phyloP scores from a whole-genome alignment of 1,284 basidiomycete genomes.

The Trichosporon faecale region DNA sequence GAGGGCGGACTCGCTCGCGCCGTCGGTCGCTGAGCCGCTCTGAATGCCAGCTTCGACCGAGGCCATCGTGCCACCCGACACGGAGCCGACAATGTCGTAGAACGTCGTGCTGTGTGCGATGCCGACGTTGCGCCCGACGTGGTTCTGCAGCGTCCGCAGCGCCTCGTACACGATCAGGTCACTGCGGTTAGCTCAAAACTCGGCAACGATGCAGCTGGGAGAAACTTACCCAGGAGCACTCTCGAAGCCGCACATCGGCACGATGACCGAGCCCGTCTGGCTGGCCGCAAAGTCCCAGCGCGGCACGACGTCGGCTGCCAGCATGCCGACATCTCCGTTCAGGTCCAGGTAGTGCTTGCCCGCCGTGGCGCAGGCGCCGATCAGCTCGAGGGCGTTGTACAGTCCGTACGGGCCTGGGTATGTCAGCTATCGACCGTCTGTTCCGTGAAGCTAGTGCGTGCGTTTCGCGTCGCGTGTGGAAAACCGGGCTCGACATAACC shows the following conservation, averaged over 20 bases:
- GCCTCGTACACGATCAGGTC: conserved; percentile 64
- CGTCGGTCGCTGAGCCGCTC: conserved; percentile 47
- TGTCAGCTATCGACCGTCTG: background rate
- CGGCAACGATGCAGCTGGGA: background rate
- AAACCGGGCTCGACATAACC: background rate
- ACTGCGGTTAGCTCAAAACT: conserved; percentile 17
- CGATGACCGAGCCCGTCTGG: conserved; percentile 64
- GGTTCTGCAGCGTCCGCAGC: conserved; percentile 52
- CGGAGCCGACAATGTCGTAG: conserved; percentile 56
- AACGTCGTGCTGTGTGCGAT: conserved; percentile 56
- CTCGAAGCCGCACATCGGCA: conserved; percentile 69
- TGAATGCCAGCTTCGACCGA: conserved; percentile 54
- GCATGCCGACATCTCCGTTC: conserved; percentile 59
- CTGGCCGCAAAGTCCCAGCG: conserved; percentile 65
- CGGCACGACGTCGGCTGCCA: conserved; percentile 56
- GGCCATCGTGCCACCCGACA: conserved; percentile 70
- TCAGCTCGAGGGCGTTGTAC: conserved; percentile 39
- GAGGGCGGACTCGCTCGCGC: conserved; percentile 43
- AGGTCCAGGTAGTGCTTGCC: conserved; percentile 67
- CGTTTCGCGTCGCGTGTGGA: too few relatives aligned
- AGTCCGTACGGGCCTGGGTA: conserved; percentile 37
- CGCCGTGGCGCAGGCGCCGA: conserved; percentile 57
- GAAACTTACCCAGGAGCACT: conserved; percentile 60
- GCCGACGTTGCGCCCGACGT: conserved; percentile 43
- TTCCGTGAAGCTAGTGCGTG: too few relatives aligned